Evolutionary conservation across 2,329 filamentous ascomycete genomes (phyloP).

Genomic region (Chalaropsis thielavioides): DNA sequence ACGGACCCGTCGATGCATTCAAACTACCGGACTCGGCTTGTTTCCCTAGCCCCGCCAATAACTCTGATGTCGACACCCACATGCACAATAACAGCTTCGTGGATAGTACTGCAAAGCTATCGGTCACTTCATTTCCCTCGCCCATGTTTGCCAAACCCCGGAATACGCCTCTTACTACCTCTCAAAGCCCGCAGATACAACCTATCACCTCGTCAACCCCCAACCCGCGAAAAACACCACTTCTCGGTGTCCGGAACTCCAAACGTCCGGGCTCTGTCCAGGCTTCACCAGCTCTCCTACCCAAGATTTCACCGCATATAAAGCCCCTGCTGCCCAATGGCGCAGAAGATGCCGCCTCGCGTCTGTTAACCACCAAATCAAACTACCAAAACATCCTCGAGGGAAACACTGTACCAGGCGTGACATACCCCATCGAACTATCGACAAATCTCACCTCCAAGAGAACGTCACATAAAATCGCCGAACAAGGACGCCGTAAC

Average conservation of each 20-base stretch:
- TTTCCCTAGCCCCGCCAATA: constrained; percentile 27
- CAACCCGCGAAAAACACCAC: constrained; percentile 36
- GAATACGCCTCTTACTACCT: constrained; percentile 41
- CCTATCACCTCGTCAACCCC: constrained; percentile 35
- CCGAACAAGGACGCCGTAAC: constrained; percentile 88
- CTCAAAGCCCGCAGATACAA: constrained; percentile 48
- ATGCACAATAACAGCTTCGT: constrained; percentile 27
- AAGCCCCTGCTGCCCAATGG: constrained; percentile 67
- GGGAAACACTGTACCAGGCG: constrained; percentile 76
- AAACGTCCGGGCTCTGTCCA: constrained; percentile 61
- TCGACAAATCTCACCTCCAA: constrained; percentile 93
- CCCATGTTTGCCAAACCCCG: constrained; percentile 31
- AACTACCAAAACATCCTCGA: constrained; percentile 98
- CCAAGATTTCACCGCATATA: constrained; percentile 86
- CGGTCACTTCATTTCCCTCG: constrained; percentile 34
- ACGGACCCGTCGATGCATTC: constrained; percentile 24
- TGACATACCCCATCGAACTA: constrained; percentile 78
- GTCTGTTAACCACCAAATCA: constrained; percentile 80
- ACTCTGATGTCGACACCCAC: constrained; percentile 21
- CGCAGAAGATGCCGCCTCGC: constrained; percentile 47
- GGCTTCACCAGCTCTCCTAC: constrained; percentile 73
- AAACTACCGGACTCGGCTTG: constrained; percentile 57
- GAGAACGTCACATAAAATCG: constrained; percentile 93
- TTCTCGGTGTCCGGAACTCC: constrained; percentile 39
- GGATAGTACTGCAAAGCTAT: constrained; percentile 10